These are phyloP conservation scores for Pichia kluyveri DNA, from an alignment of 805 yeast species.

Conservation along the genomic window DNA sequence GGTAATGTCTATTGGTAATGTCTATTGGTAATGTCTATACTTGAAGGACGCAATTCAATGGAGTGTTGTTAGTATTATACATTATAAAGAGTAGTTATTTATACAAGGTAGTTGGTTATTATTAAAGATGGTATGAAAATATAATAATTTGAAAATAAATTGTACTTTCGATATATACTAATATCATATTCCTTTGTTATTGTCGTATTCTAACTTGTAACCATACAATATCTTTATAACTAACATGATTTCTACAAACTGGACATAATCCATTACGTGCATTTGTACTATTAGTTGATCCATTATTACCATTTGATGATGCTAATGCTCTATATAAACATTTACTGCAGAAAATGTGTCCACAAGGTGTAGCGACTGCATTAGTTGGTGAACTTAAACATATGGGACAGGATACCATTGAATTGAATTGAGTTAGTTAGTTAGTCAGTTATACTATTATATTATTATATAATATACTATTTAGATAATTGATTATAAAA, in stretches of 20 bases:
- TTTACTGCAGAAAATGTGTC: constrained; percentile 46
- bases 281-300: not conserved
- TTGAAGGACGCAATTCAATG: no score
- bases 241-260: constrained; percentile 24
- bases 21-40: no score
- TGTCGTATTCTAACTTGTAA: constrained; percentile 12
- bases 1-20: no score
- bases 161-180: no score
- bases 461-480: no score
- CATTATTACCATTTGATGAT: constrained; percentile 26
- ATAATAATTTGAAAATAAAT: no score
- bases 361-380: constrained; percentile 45
- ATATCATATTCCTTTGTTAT: no score
- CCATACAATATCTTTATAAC: constrained; percentile 25
- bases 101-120: no score
- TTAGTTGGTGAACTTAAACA: constrained; percentile 45
- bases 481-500: not conserved
- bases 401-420: constrained; percentile 39
- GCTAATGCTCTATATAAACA: constrained; percentile 44
- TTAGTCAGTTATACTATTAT: not conserved
- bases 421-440: not conserved
- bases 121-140: no score
- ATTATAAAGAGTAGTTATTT: no score
- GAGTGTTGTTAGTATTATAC: no score
- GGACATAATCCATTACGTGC: constrained; percentile 22